phyloP scores from a whole-genome alignment of 306 rosid species.

The Abrus pulchellus region DNA sequence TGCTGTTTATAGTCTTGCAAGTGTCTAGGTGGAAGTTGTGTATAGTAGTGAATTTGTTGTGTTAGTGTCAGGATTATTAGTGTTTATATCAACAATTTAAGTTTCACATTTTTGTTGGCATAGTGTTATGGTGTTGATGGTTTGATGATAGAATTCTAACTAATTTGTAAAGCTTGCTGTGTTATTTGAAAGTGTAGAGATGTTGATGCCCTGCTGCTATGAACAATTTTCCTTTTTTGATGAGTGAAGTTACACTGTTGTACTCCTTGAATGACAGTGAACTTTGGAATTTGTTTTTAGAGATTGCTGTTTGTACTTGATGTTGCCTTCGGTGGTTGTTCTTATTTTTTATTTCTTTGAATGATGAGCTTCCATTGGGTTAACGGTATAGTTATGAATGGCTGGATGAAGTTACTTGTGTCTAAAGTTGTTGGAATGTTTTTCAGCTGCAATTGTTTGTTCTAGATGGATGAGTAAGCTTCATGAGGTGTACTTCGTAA shows the following conservation, averaged over 20 bases:
- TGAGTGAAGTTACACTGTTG: not conserved
- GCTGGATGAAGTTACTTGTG: not conserved
- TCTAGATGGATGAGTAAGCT: constrained; percentile 29
- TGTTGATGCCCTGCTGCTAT: constrained; percentile 7
- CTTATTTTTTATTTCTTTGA: not conserved
- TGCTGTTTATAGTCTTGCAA: no score
- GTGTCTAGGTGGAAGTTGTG: constrained; percentile 45
- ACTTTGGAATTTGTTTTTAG: not conserved
- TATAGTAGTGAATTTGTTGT: constrained; percentile 50
- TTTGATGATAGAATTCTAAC: no score
- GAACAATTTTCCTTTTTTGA: not conserved
- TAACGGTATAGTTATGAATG: not conserved
- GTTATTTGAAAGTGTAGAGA: not conserved
- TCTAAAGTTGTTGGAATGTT: not conserved
- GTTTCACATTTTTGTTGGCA: constrained; percentile 28
- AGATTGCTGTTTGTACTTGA: not conserved
- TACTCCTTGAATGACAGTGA: not conserved
- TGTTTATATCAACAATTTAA: not conserved
- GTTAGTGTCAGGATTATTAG: constrained; percentile 7
- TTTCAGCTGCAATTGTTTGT: not conserved
- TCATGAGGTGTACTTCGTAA: constrained; percentile 44
- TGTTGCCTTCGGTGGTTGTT: not conserved
- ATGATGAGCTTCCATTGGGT: constrained; percentile 15
- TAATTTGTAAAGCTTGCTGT: not conserved
- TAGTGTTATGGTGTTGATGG: not conserved